A percentile compares a stretch with the other conserved stretches of the same genome.
These are phyloP conservation scores for Annulohypoxylon nitens DNA, from an alignment of 495 filamentous ascomycete genomes.

Conservation along the genomic window DNA sequence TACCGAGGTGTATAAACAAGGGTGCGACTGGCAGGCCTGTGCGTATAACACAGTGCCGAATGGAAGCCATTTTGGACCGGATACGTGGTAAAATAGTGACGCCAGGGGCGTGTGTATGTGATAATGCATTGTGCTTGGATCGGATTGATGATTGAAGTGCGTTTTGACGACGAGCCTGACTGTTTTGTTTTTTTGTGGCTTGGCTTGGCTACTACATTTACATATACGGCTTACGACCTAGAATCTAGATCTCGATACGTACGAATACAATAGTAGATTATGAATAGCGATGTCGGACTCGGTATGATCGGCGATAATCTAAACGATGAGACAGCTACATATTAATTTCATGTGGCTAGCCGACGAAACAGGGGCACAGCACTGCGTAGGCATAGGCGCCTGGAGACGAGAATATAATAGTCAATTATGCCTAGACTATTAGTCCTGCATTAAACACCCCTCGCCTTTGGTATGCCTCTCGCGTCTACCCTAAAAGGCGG, in stretches of 20 bases:
- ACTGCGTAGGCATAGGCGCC: neutral
- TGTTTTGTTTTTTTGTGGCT: neutral
- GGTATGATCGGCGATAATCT: neutral
- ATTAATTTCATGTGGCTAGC: no score
- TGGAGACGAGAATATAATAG: neutral
- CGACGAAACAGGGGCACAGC: neutral
- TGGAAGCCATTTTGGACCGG: constrained; percentile 70
- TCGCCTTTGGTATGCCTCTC: constrained; percentile 1
- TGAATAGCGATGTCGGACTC: neutral
- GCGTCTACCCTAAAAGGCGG: constrained; percentile 8
- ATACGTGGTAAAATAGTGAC: constrained; percentile 60
- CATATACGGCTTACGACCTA: constrained; percentile 19
- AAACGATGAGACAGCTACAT: no score
- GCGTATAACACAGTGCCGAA: constrained; percentile 65
- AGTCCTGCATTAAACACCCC: constrained; percentile 16
- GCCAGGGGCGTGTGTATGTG: neutral
- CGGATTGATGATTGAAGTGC: neutral
- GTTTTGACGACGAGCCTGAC: neutral
- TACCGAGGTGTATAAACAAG: constrained; percentile 75
- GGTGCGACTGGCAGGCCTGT: constrained; percentile 76
- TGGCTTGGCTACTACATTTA: constrained; percentile 3
- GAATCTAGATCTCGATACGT: constrained; percentile 26
- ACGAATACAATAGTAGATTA: constrained; percentile 4
- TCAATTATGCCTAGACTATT: constrained; percentile 27
- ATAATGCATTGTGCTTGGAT: constrained; percentile 8